A percentile compares a stretch with the other conserved stretches of the same genome.
These are phyloP conservation scores for Kwoniella mangroviensis DNA, from an alignment of 768 basidiomycete genomes.

Conservation along the genomic window DNA sequence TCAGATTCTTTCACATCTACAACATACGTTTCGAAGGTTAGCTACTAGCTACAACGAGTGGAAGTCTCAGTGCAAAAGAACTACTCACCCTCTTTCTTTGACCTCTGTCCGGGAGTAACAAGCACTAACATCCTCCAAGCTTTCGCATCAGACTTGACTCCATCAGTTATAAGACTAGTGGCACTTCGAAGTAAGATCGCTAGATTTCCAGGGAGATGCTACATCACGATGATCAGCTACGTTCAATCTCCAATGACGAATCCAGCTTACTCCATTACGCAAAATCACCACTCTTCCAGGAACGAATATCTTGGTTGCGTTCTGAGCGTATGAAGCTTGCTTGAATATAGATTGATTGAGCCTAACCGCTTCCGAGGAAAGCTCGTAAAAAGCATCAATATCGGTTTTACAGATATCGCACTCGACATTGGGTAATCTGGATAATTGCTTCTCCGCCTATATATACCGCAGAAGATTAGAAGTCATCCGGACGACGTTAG, in stretches of 20 bases:
- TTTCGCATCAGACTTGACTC: slow-evolving; percentile 43
- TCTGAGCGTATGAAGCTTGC: slow-evolving; percentile 66
- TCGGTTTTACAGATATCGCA: slow-evolving; percentile 74
- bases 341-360: slow-evolving; percentile 69
- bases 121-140: slow-evolving; percentile 74
- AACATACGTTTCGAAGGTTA: no score
- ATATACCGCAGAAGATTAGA: no score
- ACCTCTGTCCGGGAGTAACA: slow-evolving; percentile 69
- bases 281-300: slow-evolving; percentile 82
- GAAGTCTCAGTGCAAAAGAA: no score
- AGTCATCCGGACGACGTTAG: no score
- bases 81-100: slow-evolving; percentile 63
- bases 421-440: slow-evolving; percentile 67
- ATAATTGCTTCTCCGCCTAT: slow-evolving; percentile 77
- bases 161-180: slow-evolving; percentile 38
- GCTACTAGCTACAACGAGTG: no score
- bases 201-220: slow-evolving; percentile 77
- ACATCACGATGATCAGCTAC: background rate
- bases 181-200: slow-evolving; percentile 70
- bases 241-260: background rate
- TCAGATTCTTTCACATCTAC: slow-evolving; percentile 59
- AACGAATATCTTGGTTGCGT: slow-evolving; percentile 70
- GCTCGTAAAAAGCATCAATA: slow-evolving; percentile 77
- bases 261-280: slow-evolving; percentile 72
- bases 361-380: slow-evolving; percentile 67